Evolutionary conservation across 768 basidiomycete species (phyloP).

Genomic region (Psilocybe cubensis): DNA sequence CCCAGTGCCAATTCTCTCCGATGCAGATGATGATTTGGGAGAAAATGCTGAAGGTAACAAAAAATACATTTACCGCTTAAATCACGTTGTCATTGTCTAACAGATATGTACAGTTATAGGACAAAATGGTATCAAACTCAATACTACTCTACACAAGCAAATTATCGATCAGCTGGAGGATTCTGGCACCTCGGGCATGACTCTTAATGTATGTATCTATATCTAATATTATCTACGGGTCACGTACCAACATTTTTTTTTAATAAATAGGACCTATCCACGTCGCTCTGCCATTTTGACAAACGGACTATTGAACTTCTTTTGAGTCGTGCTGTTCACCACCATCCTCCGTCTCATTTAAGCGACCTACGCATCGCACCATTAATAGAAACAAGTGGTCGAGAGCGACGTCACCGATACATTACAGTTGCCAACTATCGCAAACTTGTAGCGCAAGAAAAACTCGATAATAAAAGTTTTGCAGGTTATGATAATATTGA

Average conservation of each 20-base stretch:
- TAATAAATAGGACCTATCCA: constrained; percentile 59
- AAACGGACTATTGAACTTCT: constrained; percentile 84
- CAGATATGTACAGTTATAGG: background rate
- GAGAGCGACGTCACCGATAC: constrained; percentile 87
- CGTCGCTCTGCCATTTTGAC: constrained; percentile 70
- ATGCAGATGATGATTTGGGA: constrained; percentile 46
- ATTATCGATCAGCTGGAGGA: constrained; percentile 75
- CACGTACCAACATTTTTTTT: background rate
- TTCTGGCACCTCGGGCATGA: constrained; percentile 70
- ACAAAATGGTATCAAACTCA: constrained; percentile 52
- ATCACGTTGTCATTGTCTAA: constrained; percentile 1
- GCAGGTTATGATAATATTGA: constrained; percentile 50
- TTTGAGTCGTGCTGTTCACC: constrained; percentile 68
- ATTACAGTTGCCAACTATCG: constrained; percentile 76
- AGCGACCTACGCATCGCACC: constrained; percentile 70
- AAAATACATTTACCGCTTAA: background rate
- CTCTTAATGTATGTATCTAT: constrained; percentile 57
- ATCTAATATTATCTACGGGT: background rate
- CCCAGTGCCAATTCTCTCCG: constrained; percentile 38
- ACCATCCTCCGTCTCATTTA: constrained; percentile 69
- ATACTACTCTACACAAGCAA: constrained; percentile 78
- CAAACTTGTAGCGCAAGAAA: constrained; percentile 63
- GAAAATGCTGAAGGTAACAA: constrained; percentile 35
- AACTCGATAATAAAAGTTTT: constrained; percentile 57
- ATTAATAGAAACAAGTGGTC: constrained; percentile 80